Evolutionary conservation across 140 eudicot genomes (phyloP), one percentile per base, ranked within the genome.

Genomic region (Cichorium intybus): DNA sequence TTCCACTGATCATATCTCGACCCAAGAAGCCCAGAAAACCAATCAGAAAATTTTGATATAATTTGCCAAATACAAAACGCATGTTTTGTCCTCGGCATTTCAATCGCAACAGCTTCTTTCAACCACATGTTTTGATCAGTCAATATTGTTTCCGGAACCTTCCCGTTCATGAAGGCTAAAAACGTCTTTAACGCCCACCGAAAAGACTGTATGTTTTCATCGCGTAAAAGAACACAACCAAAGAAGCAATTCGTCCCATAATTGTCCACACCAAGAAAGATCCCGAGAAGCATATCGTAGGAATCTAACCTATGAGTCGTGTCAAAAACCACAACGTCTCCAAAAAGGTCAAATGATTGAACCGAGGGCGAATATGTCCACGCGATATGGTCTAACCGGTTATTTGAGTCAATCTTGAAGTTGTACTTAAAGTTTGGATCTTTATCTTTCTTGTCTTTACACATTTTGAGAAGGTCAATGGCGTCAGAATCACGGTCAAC

Each of bases 61-160:
- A 90, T 87, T 53, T 84, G 82, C 97, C 97, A 84, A 64, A 90
- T 84, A 70, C 93, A 81, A 62, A 90, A 87, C 37, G 97, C 95
- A 61, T 90, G 97, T 66, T 80, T 87, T 60, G 87, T 84, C 31
- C 77, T 77, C 35, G 97, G 90, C 80, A 84, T 69, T 75, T 86
- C 97, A 58, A 53, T 39, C 31, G 86, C 82, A 53, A 90, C 53
- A 31, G 95, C 92, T 78, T 90, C 97, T 78, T 90, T 90, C 23
- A 90, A 95, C 89, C 97, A 87, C 82, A 85, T 70, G 80, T 90
- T 87, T 79, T 90, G 95, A 75, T 90, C 97, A 18, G 97, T 90
- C 34, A 90, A 75, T 21, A 86, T 75, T 52, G 97, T 77, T 71
- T 81, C 83, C n/a, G 97, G 97, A 71, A 85, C 84, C 66, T 90